Evolutionary conservation across 2,329 filamentous ascomycete genomes (phyloP), one percentile per base, ranked within the genome.

Genomic region (Periconia digitata): DNA sequence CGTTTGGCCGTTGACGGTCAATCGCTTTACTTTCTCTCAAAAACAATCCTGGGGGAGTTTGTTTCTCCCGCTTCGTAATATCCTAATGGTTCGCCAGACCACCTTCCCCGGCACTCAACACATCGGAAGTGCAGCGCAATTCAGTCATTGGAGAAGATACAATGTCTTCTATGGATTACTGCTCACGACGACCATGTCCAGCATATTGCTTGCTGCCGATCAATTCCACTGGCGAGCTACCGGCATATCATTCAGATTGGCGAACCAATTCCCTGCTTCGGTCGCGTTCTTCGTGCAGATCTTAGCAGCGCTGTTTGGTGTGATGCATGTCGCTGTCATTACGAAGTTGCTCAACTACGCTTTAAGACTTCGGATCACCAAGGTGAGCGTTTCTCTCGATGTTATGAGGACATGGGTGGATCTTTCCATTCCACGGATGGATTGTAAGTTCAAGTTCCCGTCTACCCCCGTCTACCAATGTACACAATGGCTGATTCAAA

Each of bases 281-380:
- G 57, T 60, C 20, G 61, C 61, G 15, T 55, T 64, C 6, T 39
- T 50, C 4, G 61, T 64, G 3, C 63, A 66, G 43, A 44, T 63
- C 1, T 54, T 64, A 12, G 60, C 61, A 13, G 60, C 59, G 10
- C 55, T 63, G 41, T 62, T 66, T 34, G 63, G 63, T 6, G 50
- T 66, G 20, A 56, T 66, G 12, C 62, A 63, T 46, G 53, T 64
- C 8, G 60, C 60, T 13, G 61, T 61, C 12, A 52, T 64, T 5
- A 60, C 55, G 49, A 59, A 62, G 47, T 46, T 66, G 16, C 59
- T 66, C 55, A 66, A 66, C 47, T 63, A 60, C 49, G 60, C 60
- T 10, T 52, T 64, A 17, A 55, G 61, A 24, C 20, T 66, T 8
- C 58, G 61, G 2, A 52, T 64, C 17, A 53, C 43, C 8, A 59